Evolutionary conservation across 495 filamentous ascomycete genomes (phyloP).

Genomic region (Neurospora sp.): DNA sequence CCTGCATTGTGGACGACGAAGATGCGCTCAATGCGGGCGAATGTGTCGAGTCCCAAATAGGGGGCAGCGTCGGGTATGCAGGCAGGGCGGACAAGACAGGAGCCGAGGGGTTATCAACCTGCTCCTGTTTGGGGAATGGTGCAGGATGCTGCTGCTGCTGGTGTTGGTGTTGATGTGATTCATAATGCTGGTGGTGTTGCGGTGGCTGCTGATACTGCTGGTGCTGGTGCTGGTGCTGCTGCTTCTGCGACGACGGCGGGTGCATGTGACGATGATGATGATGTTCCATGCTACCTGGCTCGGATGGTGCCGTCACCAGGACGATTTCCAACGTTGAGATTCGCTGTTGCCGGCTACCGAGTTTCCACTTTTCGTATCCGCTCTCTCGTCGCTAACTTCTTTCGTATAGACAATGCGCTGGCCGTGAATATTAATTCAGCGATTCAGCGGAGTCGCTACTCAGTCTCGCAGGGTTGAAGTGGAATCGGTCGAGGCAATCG

Average conservation of each 20-base stretch:
- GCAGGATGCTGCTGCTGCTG: background rate
- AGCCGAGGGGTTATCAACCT: background rate
- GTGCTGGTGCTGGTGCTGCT: constrained; percentile 12
- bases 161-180: background rate
- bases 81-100: background rate
- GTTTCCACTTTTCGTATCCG: constrained; percentile 1
- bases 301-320: background rate
- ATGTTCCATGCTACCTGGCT: background rate
- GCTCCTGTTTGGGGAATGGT: background rate
- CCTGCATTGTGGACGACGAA: background rate
- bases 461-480: background rate
- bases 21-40: background rate
- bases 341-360: background rate
- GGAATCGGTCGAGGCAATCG: background rate
- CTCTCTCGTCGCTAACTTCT: background rate
- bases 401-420: background rate
- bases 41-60: background rate
- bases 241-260: background rate
- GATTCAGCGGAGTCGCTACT: background rate
- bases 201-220: background rate
- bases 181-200: constrained; percentile 1
- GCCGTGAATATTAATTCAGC: background rate
- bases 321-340: background rate
- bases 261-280: background rate
- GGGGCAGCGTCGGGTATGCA: constrained; percentile 2